Evolutionary conservation across 768 basidiomycete genomes (phyloP).

Genomic region (Kwoniella heveanensis): DNA sequence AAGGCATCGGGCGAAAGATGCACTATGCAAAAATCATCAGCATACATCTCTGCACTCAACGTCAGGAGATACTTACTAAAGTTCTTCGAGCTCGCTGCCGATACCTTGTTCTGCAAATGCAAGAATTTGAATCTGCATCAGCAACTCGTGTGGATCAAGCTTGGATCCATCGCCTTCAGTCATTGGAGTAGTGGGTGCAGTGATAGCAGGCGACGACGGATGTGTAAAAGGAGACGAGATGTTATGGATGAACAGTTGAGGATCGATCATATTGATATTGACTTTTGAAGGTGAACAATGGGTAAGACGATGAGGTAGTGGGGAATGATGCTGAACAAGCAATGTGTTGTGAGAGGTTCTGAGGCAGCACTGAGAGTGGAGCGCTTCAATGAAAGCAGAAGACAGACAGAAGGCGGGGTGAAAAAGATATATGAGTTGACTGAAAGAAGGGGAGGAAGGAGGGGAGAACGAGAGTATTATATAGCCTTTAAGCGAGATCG

Average conservation of each 20-base stretch:
- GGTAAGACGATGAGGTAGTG: not conserved
- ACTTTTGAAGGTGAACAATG: not conserved
- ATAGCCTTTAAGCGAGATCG: too few relatives aligned
- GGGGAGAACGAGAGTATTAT: too few relatives aligned
- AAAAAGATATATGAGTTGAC: too few relatives aligned
- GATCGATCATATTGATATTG: conserved; percentile 20
- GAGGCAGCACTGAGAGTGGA: too few relatives aligned
- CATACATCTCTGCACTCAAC: not conserved
- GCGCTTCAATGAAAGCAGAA: too few relatives aligned
- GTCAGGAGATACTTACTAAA: conserved; percentile 49
- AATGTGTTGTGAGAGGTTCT: too few relatives aligned
- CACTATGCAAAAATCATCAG: conserved; percentile 29
- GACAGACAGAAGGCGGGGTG: too few relatives aligned
- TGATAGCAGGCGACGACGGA: conserved; percentile 9
- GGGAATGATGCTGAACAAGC: too few relatives aligned
- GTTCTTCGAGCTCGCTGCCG: conserved; percentile 53
- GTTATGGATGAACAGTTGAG: conserved; percentile 16
- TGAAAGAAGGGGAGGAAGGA: too few relatives aligned
- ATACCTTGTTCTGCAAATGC: conserved; percentile 56
- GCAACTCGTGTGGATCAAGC: conserved; percentile 29
- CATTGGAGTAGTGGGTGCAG: conserved; percentile 17
- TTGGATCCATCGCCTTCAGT: not conserved
- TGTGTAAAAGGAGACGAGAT: conserved; percentile 9
- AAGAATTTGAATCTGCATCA: conserved; percentile 49
- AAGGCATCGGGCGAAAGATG: conserved; percentile 77